Evolutionary conservation across 2,329 filamentous ascomycete species (phyloP), one percentile per base, ranked within the genome.

Genomic region (Colletotrichum sp.): DNA sequence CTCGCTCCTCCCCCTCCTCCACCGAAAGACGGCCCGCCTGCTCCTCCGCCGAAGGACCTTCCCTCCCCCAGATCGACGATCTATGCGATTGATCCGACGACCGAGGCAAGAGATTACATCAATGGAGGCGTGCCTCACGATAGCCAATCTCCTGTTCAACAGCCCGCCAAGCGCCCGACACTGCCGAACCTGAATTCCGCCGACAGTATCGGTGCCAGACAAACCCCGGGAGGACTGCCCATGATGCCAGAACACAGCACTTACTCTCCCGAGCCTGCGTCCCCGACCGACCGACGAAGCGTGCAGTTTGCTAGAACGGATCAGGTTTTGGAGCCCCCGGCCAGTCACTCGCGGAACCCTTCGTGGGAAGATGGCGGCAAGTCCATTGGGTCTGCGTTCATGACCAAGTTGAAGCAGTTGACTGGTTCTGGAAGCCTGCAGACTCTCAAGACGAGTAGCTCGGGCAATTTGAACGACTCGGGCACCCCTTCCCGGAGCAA

Each of bases 351-450:
- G 36, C 89, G 92, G 75, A 89, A 93, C 59, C 89, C 91, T 39
- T 95, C 94, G 6, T 90, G 90, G 86, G 92, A 94, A 62, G 92
- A 94, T 68, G 88, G 85, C n/a, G 87, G 86, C 72, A 93, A 92
- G 83, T 90, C 90, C 26, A 89, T 89, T 76, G 87, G 90, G 71
- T 90, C 91, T 26, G 93, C 94, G 28, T 89, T 98, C 78, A 95
- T 98, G 85, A 93, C 93, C 21, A 96, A 94, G 83, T 85, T 98
- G 78, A 95, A 94, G 82, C 93, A 95, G 5, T 87, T 98, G 71
- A 92, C 95, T 26, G 90, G 89, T 13, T 85, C 86, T 9, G 84
- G 87, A n/a, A 84, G 83, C 28, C 82, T 88, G 15, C 89, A 90
- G 70, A 84, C 85, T n/a, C 85, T 89, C 36, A 83, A 85, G 81